These are phyloP conservation scores for Colletotrichum trifolii DNA, from an alignment of 2,329 filamentous ascomycete genomes.

Conservation along the genomic window DNA sequence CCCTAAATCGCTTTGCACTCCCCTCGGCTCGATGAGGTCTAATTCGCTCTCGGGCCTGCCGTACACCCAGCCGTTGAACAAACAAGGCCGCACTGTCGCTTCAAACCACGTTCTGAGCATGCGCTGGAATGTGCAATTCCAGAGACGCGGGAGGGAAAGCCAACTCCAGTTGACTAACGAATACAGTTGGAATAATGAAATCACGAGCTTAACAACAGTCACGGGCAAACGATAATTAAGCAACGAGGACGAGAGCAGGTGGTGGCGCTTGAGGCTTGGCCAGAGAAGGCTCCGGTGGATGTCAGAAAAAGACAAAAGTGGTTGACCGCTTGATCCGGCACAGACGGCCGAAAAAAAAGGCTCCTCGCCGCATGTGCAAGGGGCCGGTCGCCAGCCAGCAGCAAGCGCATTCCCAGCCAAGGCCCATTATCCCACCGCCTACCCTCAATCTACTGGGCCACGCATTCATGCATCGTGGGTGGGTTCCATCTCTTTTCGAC, in stretches of 20 bases:
- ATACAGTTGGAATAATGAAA: too few species aligned
- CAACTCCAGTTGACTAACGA: too few species aligned
- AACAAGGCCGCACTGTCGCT: background rate
- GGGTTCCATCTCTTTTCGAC: constrained; percentile 18
- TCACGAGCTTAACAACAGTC: too few species aligned
- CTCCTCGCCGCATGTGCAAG: constrained; percentile 26
- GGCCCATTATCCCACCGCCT: constrained; percentile 21
- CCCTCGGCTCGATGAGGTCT: too few species aligned
- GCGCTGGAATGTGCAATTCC: too few species aligned
- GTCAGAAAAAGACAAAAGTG: constrained; percentile 30
- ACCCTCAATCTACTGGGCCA: constrained; percentile 11
- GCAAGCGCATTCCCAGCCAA: constrained; percentile 25
- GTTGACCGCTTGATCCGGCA: constrained; percentile 36
- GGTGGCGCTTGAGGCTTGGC: constrained; percentile 4
- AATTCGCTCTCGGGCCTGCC: too few species aligned
- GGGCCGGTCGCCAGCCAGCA: constrained; percentile 21
- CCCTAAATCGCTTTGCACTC: too few species aligned
- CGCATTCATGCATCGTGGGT: constrained; percentile 25
- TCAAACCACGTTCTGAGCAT: background rate
- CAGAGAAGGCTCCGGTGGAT: constrained; percentile 10
- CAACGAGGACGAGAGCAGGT: background rate
- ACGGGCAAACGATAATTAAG: background rate
- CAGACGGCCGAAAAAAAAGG: constrained; percentile 12
- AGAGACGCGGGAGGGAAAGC: too few species aligned
- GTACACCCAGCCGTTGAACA: too few species aligned